Percentiles rank a stretch among this genome's conserved stretches.
These are phyloP conservation scores for Monascus ruber DNA, from an alignment of 2,329 filamentous ascomycete species.

Conservation along the genomic window DNA sequence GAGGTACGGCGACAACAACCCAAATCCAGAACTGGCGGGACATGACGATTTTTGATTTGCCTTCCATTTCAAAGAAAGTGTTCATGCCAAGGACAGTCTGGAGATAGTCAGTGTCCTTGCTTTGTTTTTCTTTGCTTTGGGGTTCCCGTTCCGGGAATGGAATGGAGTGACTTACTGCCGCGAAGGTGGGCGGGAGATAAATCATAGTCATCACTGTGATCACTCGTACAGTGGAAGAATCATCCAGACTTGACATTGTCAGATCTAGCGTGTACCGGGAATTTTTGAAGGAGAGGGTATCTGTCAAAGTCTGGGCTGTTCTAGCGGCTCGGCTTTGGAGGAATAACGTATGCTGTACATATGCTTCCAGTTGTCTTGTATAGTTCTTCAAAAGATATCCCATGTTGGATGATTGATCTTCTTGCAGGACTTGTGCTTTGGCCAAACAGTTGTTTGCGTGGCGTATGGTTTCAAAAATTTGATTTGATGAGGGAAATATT, in stretches of 20 bases:
- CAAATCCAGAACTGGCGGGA: conserved; percentile 32
- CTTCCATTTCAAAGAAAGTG: conserved; percentile 25
- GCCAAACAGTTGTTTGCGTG: conserved; percentile 3
- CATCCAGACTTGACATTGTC: conserved; percentile 17
- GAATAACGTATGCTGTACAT: conserved; percentile 8
- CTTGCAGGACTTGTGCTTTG: conserved; percentile 1
- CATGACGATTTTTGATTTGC: conserved; percentile 16
- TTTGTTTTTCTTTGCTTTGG: background rate
- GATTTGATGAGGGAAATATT: conserved; percentile 8
- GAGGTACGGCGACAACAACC: conserved; percentile 15
- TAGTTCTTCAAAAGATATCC: conserved; percentile 10
- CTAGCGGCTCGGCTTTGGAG: conserved; percentile 9
- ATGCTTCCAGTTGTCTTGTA: conserved; percentile 5
- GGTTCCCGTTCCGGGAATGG: background rate
- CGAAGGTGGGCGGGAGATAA: conserved; percentile 26
- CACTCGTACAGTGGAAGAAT: conserved; percentile 15
- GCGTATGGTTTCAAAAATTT: conserved; percentile 5
- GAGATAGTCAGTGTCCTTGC: background rate
- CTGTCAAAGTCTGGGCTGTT: conserved; percentile 10
- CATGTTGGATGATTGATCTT: conserved; percentile 2
- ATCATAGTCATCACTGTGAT: conserved; percentile 20
- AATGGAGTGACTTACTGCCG: conserved; percentile 18
- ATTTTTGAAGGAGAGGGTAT: conserved; percentile 13
- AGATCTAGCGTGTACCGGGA: conserved; percentile 13
- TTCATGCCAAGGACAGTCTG: conserved; percentile 34